phyloP scores from a whole-genome alignment of 768 basidiomycete genomes.

The Mycena vulgaris region DNA sequence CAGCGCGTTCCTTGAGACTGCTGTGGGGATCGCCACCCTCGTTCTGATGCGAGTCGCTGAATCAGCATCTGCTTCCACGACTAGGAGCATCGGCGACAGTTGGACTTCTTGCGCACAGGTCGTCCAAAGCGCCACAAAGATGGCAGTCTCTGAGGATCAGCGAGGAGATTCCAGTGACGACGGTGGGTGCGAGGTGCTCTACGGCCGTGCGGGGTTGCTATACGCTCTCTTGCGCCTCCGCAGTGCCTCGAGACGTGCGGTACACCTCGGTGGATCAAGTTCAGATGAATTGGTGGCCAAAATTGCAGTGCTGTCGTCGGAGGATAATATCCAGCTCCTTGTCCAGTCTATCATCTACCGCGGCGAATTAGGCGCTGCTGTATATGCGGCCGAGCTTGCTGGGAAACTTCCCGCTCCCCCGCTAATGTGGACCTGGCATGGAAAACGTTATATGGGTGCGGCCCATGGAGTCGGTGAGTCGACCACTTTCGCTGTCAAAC shows the following conservation, averaged over 20 bases:
- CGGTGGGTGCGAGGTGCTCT: constrained; percentile 70
- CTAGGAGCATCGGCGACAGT: constrained; percentile 20
- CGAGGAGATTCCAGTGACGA: constrained; percentile 47
- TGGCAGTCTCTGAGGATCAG: constrained; percentile 43
- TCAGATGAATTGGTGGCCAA: constrained; percentile 18
- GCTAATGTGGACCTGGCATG: constrained; percentile 75
- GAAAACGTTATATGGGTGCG: constrained; percentile 69
- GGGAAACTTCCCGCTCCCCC: constrained; percentile 51
- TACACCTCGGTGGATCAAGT: neutral
- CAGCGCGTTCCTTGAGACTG: constrained; percentile 59
- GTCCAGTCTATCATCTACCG: constrained; percentile 64
- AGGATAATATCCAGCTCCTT: constrained; percentile 51
- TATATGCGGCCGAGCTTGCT: constrained; percentile 49
- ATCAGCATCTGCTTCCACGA: neutral
- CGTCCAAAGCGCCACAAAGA: constrained; percentile 42
- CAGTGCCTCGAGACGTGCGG: constrained; percentile 37
- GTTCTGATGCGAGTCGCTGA: constrained; percentile 49
- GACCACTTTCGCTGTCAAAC: neutral
- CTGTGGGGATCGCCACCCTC: constrained; percentile 56
- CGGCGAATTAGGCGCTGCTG: constrained; percentile 56
- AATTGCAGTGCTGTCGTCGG: constrained; percentile 48
- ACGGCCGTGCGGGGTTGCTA: constrained; percentile 71
- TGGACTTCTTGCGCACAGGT: constrained; percentile 42
- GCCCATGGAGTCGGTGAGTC: constrained; percentile 73
- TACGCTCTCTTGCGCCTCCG: constrained; percentile 68